phyloP scores from a whole-genome alignment of 2,329 filamentous ascomycete species.

The Neonectria sp. region DNA sequence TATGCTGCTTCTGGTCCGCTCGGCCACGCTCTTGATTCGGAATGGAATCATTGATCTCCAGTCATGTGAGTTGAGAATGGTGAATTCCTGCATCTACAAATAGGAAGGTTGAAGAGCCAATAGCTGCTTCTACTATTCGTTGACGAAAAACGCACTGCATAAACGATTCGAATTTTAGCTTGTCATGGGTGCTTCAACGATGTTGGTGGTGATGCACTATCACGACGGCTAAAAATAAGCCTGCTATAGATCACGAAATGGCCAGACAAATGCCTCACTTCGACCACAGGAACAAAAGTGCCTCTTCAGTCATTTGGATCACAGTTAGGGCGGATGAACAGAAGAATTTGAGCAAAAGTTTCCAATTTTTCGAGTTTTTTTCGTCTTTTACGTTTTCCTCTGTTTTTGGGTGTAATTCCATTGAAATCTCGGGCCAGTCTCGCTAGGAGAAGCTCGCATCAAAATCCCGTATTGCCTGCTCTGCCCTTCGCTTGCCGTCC shows the following conservation, averaged over 20 bases:
- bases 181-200: not conserved
- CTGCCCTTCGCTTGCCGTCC: not conserved
- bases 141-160: not conserved
- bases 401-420: not conserved
- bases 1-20: constrained; percentile 52
- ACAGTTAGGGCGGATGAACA: not conserved
- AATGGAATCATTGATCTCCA: constrained; percentile 42
- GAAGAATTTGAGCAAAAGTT: not conserved
- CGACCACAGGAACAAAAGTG: not conserved
- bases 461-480: not conserved
- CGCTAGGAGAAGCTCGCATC: not conserved
- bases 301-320: rapidly evolving
- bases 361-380: not conserved
- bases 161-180: too few relatives aligned
- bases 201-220: not conserved
- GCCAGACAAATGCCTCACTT: not conserved
- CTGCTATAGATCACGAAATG: not conserved
- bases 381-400: not conserved
- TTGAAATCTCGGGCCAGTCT: not conserved
- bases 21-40: constrained; percentile 49
- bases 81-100: too few relatives aligned
- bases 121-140: not conserved
- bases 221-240: too few relatives aligned
- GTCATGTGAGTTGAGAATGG: too few relatives aligned
- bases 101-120: too few relatives aligned